Evolutionary conservation across 1,284 basidiomycete genomes (phyloP), one percentile per base, ranked within the genome.

Genomic region (Pseudozyma sp.): DNA sequence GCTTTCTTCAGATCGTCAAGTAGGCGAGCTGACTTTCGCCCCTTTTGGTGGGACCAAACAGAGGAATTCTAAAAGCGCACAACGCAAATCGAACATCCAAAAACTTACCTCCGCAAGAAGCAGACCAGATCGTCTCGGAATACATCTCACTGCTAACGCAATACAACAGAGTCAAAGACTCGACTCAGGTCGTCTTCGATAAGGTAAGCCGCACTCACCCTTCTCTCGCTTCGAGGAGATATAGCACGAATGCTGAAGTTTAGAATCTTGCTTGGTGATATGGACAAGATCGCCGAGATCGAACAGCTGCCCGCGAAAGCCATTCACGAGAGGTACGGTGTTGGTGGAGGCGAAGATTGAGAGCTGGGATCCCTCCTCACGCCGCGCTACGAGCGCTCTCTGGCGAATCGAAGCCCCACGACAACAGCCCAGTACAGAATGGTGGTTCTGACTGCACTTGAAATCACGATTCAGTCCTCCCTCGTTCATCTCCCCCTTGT

Each of bases 131-230:
- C 39, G 69, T 76, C 14, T 21, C 44, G 13, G 65, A 59, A 39
- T 68, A 76, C 52, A 70, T 71, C 43, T 12, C 50, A 14, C 59
- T 72, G 19, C 49, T 76, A 5, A 68, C 50, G 25, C 48, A 64
- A 19, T 76, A 76, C 52, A 76, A 76, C 36, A 52, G 47, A 10
- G 73, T 76, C 44, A 77, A 65, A n/a, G 70, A 77, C 38, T 48
- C 58, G 34, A 58, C 63, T 25, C 64, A 68, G 52, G 34, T 65
- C 31, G 40, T 71, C 0, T 71, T 71, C 34, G 73, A 71, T 44
- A 71, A 68, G 61, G 72, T 75, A 39, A 52, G 63, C 45, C 25
- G 25, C 25, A 31, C 25, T 31, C 25, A 31, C 25, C 25, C 16
- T 25, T 14, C 52, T 31, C 35, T 14, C 16, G 19, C 7, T 21